These are phyloP conservation scores for Colletotrichum sp. DNA, from an alignment of 2,329 filamentous ascomycete genomes.

Conservation along the genomic window DNA sequence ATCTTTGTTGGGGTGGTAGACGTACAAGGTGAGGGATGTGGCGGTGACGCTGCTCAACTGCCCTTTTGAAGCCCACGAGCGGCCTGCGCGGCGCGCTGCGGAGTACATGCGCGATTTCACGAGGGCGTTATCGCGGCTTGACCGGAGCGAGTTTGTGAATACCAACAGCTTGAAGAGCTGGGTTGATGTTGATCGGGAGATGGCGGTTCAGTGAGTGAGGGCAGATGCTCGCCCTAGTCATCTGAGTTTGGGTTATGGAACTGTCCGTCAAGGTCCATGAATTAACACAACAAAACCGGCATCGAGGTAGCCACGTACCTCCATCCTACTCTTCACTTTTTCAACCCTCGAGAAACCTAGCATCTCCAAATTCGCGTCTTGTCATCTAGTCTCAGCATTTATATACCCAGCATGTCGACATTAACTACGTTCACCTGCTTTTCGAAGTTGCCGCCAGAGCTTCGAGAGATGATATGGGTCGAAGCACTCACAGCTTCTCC, in stretches of 20 bases:
- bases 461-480: not conserved
- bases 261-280: not conserved
- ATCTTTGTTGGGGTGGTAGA: conserved; percentile 15
- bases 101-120: conserved; percentile 35
- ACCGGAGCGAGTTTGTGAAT: conserved; percentile 35
- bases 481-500: not conserved
- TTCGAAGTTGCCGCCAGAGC: not conserved
- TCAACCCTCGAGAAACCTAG: accelerated
- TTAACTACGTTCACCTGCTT: not conserved
- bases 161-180: conserved; percentile 34
- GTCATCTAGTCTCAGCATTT: not conserved
- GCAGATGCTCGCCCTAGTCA: not conserved
- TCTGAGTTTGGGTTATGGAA: not conserved
- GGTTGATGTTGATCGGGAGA: conserved; percentile 28
- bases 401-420: not conserved
- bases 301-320: not conserved
- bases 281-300: too few relatives aligned
- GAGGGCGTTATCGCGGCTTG: conserved; percentile 29
- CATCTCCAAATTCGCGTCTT: not conserved
- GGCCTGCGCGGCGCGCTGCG: conserved; percentile 26
- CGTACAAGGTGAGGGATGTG: conserved; percentile 39
- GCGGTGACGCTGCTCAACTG: conserved; percentile 37
- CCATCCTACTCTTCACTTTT: not conserved
- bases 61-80: conserved; percentile 32
- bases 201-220: not conserved